These are phyloP conservation scores for Reticulascus tulasneorum DNA, from an alignment of 2,329 filamentous ascomycete genomes.

Conservation along the genomic window DNA sequence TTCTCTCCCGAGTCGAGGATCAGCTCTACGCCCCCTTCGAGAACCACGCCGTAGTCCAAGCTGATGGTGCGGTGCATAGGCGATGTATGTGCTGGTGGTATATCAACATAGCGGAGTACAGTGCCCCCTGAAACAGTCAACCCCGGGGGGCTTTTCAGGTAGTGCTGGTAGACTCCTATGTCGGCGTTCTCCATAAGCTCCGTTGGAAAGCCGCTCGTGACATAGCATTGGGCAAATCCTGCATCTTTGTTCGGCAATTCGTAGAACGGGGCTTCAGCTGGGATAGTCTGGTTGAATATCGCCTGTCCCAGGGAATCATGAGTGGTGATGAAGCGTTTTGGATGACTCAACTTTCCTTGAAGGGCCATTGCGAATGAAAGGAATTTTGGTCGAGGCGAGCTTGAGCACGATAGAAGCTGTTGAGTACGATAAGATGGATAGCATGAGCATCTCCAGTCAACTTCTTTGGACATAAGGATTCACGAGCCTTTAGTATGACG, in stretches of 20 bases:
- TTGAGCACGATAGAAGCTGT: too few species aligned
- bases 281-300: constrained; percentile 25
- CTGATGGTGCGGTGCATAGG: constrained; percentile 50
- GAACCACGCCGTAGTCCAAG: constrained; percentile 52
- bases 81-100: constrained; percentile 31
- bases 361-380: constrained; percentile 2
- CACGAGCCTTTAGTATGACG: too few species aligned
- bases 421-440: too few species aligned
- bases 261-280: constrained; percentile 17
- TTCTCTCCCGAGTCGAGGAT: constrained; percentile 47
- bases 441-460: too few species aligned
- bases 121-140: constrained; percentile 31
- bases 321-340: constrained; percentile 26
- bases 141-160: constrained; percentile 19
- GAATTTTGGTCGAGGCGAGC: too few species aligned
- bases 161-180: constrained; percentile 17
- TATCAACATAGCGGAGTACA: constrained; percentile 44
- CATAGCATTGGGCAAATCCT: constrained; percentile 21
- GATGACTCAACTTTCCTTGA: constrained; percentile 11
- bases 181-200: constrained; percentile 17
- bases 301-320: constrained; percentile 28
- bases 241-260: constrained; percentile 15
- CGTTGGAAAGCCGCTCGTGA: constrained; percentile 19
- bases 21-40: constrained; percentile 51
- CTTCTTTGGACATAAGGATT: too few species aligned